A percentile compares a stretch with the other conserved stretches of the same genome.
phyloP scores from a whole-genome alignment of 805 yeast species.

The Teunomyces atbi region DNA sequence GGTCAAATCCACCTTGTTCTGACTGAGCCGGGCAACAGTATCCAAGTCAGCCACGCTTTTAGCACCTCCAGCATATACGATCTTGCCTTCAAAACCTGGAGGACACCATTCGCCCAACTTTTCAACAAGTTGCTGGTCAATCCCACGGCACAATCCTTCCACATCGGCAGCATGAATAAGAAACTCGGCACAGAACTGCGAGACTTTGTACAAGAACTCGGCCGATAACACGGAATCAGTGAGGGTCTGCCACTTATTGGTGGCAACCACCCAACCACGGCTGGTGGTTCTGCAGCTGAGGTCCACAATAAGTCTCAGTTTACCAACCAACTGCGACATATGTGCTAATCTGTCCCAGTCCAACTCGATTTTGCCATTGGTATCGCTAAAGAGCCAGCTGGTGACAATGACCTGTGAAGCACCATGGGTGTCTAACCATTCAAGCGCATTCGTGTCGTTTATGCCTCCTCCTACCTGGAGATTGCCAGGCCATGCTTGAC shows the following conservation, averaged over 20 bases:
- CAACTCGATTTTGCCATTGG: slow-evolving; percentile 34
- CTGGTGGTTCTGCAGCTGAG: slow-evolving; percentile 67
- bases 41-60: slow-evolving; percentile 65
- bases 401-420: slow-evolving; percentile 92
- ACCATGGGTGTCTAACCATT: slow-evolving; percentile 67
- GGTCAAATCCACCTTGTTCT: slow-evolving; percentile 86
- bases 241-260: slow-evolving; percentile 94
- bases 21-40: slow-evolving; percentile 63
- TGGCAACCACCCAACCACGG: slow-evolving; percentile 85
- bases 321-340: slow-evolving; percentile 60
- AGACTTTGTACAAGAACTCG: slow-evolving; percentile 52
- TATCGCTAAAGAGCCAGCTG: slow-evolving; percentile 77
- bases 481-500: slow-evolving; percentile 66
- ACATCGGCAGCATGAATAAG: slow-evolving; percentile 98
- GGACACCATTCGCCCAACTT: slow-evolving; percentile 78
- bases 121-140: slow-evolving; percentile 74
- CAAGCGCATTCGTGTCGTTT: slow-evolving; percentile 63
- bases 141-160: slow-evolving; percentile 93
- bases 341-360: slow-evolving; percentile 51
- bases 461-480: slow-evolving; percentile 96
- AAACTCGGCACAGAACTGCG: slow-evolving; percentile 77
- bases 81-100: slow-evolving; percentile 52
- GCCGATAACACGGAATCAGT: slow-evolving; percentile 60
- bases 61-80: slow-evolving; percentile 98
- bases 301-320: slow-evolving; percentile 73